Base-by-base conservation (phyloP, 306 rosid genomes). In the Rosa chinensis region DNA sequence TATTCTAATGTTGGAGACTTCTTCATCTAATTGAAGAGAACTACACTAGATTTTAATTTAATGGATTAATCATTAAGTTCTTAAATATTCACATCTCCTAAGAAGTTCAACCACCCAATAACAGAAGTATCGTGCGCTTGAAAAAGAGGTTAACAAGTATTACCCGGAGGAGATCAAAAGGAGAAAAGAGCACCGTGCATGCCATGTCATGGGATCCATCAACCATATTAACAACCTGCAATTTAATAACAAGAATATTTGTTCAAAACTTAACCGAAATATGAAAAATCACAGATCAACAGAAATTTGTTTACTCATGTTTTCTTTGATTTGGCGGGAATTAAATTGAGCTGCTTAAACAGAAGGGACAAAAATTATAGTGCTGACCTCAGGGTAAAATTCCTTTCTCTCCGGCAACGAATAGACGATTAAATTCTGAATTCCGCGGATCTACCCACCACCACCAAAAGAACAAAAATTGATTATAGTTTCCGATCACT, bases 361-460 rank as follows among this genome's bases (percentile, higher is more conserved):
- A 66, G 43, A 69, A 49, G 10, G 40, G 3, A 6, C 4, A 1
- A 50, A 10, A 43, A 80, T 64, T 79, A 76, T 68, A 21, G n/a
- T 16, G 53, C 86, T 82, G 73, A 91, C 97, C 99, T 92, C 97
- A 2, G 97, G 93, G 88, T 92, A 94, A 70, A 94, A 88, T 67
- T 94, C 99, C 82, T 91, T 89, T 79, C 99, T 87, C 90, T 94
- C 95, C 0, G 99, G 99, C 20, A 86, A 90, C 6, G 99, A 94
- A 87, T 91, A 94, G 71, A 92, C 79, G 44, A 92, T 86, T 62
- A 94, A 82, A 79, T 91, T 88, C 71, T 86, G 86, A 75, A 92
- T 90, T 23, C 99, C 97, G 3, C 97, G 92, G 83, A 94, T 91
- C 99, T 94, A 86, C 44, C 47, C 77, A 78, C 70, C 28, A 82